Conservation (phyloP, 805 yeast species). For the Lachancea nothofagi region DNA sequence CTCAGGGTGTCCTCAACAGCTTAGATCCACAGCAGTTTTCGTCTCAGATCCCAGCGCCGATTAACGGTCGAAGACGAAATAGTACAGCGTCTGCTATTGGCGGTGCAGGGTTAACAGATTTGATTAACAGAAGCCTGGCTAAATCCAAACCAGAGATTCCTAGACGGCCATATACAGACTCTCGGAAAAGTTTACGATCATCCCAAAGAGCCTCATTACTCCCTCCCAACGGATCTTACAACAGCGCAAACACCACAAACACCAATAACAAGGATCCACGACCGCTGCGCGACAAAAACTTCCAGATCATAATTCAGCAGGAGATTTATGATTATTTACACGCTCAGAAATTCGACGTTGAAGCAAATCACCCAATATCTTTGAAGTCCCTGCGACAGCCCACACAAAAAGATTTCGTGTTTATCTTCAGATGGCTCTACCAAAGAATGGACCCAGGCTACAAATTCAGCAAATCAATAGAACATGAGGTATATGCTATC, state of each 20-base stretch:
- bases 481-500: conserved; percentile 65
- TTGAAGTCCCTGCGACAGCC: conserved; percentile 64
- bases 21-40: conserved; percentile 23
- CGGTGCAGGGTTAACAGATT: conserved; percentile 20
- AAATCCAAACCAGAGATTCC: conserved; percentile 11
- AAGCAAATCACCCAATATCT: conserved; percentile 64
- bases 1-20: conserved; percentile 15
- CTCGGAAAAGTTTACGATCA: conserved; percentile 12
- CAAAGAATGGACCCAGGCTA: conserved; percentile 74
- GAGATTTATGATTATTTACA: conserved; percentile 62
- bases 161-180: conserved; percentile 6
- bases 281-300: conserved; percentile 68
- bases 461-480: conserved; percentile 60
- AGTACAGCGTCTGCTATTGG: conserved; percentile 16
- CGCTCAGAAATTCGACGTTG: conserved; percentile 63
- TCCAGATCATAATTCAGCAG: conserved; percentile 59
- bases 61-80: conserved; percentile 18
- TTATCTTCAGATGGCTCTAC: conserved; percentile 76
- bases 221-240: conserved; percentile 1
- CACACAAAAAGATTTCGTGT: conserved; percentile 78
- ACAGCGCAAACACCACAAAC: conserved; percentile 7
- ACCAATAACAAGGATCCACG: conserved; percentile 51
- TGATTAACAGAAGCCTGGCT: conserved; percentile 26
- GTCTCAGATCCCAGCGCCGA: conserved; percentile 23
- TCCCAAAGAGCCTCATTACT: conserved; percentile 19